A percentile compares a stretch with the other conserved stretches of the same genome.
phyloP scores from a whole-genome alignment of 1,284 basidiomycete species.

The Termitomyces sp. region DNA sequence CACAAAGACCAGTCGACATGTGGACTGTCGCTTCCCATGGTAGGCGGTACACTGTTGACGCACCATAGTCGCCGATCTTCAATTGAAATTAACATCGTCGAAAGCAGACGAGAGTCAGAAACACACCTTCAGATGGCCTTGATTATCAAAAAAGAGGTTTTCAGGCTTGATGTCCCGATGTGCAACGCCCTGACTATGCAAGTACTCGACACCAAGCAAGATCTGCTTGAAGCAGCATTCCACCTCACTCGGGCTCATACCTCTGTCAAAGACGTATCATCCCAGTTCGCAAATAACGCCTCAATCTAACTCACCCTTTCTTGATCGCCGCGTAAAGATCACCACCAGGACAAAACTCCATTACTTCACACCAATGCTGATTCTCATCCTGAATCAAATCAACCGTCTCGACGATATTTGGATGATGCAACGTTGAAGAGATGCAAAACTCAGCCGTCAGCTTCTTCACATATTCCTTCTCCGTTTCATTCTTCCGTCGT shows the following conservation, averaged over 20 bases:
- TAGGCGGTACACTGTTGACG: constrained; percentile 95
- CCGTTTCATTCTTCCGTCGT: constrained; percentile 95
- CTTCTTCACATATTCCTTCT: constrained; percentile 99
- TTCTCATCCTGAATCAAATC: constrained; percentile 97
- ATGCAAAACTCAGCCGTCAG: constrained; percentile 99
- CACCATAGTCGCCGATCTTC: constrained; percentile 97
- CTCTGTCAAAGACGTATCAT: constrained; percentile 25
- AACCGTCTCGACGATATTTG: constrained; percentile 97
- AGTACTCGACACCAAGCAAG: constrained; percentile 80
- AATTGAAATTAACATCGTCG: not conserved
- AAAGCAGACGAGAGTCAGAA: constrained; percentile 17
- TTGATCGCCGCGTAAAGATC: constrained; percentile 98
- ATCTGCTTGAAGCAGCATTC: constrained; percentile 99
- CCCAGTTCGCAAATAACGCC: not conserved
- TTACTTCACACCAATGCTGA: constrained; percentile 98
- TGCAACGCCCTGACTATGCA: constrained; percentile 95
- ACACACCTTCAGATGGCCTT: constrained; percentile 88
- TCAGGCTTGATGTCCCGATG: constrained; percentile 99
- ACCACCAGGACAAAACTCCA: constrained; percentile 98
- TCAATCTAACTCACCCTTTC: constrained; percentile 58
- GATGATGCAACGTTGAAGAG: constrained; percentile 93
- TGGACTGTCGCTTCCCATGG: constrained; percentile 98
- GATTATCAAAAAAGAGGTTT: constrained; percentile 91
- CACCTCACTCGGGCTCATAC: constrained; percentile 91
- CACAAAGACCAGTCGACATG: constrained; percentile 94